Evolutionary conservation across 2,329 filamentous ascomycete species (phyloP).

Genomic region (Penicillium sclerotigenum): DNA sequence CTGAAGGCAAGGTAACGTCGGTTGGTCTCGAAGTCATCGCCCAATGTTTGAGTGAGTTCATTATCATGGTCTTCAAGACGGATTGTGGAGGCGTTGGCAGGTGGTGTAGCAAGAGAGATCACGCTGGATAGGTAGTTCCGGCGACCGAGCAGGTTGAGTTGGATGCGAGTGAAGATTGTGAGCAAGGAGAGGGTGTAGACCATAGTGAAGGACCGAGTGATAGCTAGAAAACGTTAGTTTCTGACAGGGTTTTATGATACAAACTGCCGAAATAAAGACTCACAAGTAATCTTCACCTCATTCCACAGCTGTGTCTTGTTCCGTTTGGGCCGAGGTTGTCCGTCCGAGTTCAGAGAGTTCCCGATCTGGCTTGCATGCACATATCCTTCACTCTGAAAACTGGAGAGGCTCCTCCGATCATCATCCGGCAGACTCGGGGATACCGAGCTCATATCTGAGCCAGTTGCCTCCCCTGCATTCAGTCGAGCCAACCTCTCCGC

Average conservation of each 20-base stretch:
- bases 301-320: conserved; percentile 95
- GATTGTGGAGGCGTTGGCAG: conserved; percentile 69
- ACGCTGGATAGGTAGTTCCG: conserved; percentile 95
- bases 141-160: conserved; percentile 93
- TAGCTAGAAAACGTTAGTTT: conserved; percentile 54
- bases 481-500: conserved; percentile 65
- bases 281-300: conserved; percentile 93
- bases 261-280: conserved; percentile 6
- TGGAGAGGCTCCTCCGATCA: conserved; percentile 56
- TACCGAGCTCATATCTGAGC: conserved; percentile 56
- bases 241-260: neutral
- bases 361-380: conserved; percentile 76
- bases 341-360: conserved; percentile 51
- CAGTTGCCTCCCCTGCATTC: conserved; percentile 53
- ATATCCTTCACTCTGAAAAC: conserved; percentile 76
- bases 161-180: conserved; percentile 87
- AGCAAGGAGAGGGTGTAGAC: conserved; percentile 88
- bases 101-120: conserved; percentile 78
- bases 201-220: conserved; percentile 85
- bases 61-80: conserved; percentile 92
- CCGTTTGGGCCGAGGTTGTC: conserved; percentile 58
- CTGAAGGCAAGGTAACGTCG: conserved; percentile 92
- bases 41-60: conserved; percentile 78
- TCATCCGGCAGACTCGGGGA: conserved; percentile 74
- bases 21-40: conserved; percentile 95